Evolutionary conservation across 768 basidiomycete genomes (phyloP), one percentile per base, ranked within the genome.

Genomic region (Tylopilus plumbeoviolaceoides): DNA sequence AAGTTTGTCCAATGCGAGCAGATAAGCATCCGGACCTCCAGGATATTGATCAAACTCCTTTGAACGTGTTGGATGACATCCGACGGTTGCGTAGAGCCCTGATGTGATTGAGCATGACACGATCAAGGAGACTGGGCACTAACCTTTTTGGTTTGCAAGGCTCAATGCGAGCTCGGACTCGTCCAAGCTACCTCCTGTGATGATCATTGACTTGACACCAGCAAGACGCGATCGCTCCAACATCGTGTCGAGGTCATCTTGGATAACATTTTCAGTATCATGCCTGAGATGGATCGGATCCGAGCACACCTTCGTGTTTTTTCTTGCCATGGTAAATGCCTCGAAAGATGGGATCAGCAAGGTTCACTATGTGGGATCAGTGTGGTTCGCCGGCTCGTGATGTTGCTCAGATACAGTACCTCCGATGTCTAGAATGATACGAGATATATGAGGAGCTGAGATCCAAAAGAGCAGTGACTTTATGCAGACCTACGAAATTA

Each of bases 61-160:
- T 1, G 85, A 80, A 18, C 86, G 83, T 15, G 89, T 90, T 0
- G 90, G 90, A 67, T 92, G 91, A 54, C 86, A 85, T 18, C 90
- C 90, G 8, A 84, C 79, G 1, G 91, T 91, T 17, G 85, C 81
- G 63, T 83, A 88, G 14, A 89, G 65, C 12, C 75, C 88, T 84
- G 50, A 9, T 23, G 17, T 23, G 15, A 11, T 20, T 25, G 7
- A 21, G 4, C 5, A 27, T 41, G 33, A 56, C 15, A 18, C 6
- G 38, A 40, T 30, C 1, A 2, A 50, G 44, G 25, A 8, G 17
- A n/a, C 27, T 39, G 17, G 12, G 23, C 15, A 56, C 66, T 39
- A 21, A 83, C 85, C 73, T 54, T 80, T 72, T 60, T 81, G 63
- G 48, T 74, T 71, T 4, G 89, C 87, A n/a, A 92, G 71, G 30